Base-by-base conservation (phyloP, 225 moss, liverwort and hornwort species). In the Ulota crispa region DNA sequence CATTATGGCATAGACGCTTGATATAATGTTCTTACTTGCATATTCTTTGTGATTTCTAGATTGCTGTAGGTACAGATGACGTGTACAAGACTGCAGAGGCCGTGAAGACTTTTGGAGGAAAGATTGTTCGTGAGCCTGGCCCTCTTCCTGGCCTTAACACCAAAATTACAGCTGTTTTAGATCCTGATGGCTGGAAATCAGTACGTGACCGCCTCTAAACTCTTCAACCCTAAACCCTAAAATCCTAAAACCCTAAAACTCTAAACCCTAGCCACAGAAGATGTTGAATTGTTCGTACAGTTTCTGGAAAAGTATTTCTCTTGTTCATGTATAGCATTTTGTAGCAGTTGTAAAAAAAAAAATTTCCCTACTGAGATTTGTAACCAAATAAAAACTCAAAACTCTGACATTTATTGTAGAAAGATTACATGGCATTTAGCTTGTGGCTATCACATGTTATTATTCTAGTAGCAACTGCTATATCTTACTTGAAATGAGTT, bases 131-230 rank as follows among this genome's bases (percentile, higher is more conserved):
- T 27, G 99, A 96, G 84, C 93, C 99, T 9, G 99, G 99, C 30
- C 92, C 99, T 75, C 84, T 99, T 26, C 96, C 99, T 3, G 92
- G 87, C 20, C 75, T 99, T 72, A 96, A 96, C 84, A 99, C 99
- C 50, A 99, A 94, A 84, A 96, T 99, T 52, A 96, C 99, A 15
- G 91, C 94, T 70, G 82, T 90, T 52, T 84, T 92, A 31, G 99
- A 96, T 77, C 99, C 93, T 37, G 99, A 99, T 85, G 99, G 96
- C 68, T 99, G 99, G 99, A 99, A 99, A 86, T 93, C 96, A 52
- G 99, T 94, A 81, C 36, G 96, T 87, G 64, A 52, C 80, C 36
- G 2, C 45, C 54, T 72, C 18, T 50, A 36, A 32, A 23, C 34
- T 61, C 42, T 59, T 52, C 9, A 75, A 64, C 63, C 50, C 50